Conservation (phyloP, 2,329 filamentous ascomycete species). For the Trichoderma hamatum region DNA sequence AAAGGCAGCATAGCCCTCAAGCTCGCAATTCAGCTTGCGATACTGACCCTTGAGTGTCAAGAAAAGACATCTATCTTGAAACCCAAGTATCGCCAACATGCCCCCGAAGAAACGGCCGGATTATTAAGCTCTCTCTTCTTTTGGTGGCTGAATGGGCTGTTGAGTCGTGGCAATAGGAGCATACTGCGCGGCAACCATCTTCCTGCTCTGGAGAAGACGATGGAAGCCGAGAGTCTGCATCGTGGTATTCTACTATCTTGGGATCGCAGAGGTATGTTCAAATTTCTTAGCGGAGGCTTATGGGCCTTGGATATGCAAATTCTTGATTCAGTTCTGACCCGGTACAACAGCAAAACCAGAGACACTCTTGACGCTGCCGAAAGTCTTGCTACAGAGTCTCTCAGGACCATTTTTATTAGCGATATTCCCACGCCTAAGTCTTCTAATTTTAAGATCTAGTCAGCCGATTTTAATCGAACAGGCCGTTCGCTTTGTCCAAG, state of each 20-base stretch:
- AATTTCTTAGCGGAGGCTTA: too few species aligned
- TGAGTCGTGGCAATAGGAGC: slow-evolving; percentile 17
- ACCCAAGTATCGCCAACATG: neutral
- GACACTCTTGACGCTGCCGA: slow-evolving; percentile 12
- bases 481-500: slow-evolving; percentile 42
- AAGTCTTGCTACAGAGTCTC: slow-evolving; percentile 19
- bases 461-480: slow-evolving; percentile 46
- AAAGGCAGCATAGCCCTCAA: neutral
- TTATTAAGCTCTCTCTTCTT: slow-evolving; percentile 13
- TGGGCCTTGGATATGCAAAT: neutral
- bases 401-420: slow-evolving; percentile 35
- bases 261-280: slow-evolving; percentile 13
- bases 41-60: slow-evolving; percentile 8
- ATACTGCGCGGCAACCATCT: slow-evolving; percentile 17
- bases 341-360: slow-evolving; percentile 8
- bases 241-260: neutral
- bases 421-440: slow-evolving; percentile 42
- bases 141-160: slow-evolving; percentile 25
- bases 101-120: slow-evolving; percentile 20
- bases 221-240: slow-evolving; percentile 3
- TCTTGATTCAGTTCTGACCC: neutral
- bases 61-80: slow-evolving; percentile 10
- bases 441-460: slow-evolving; percentile 46
- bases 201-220: neutral
- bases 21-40: neutral